Evolutionary conservation across 305 asterid species (phyloP).

Genomic region (Fraxinus latifolia): DNA sequence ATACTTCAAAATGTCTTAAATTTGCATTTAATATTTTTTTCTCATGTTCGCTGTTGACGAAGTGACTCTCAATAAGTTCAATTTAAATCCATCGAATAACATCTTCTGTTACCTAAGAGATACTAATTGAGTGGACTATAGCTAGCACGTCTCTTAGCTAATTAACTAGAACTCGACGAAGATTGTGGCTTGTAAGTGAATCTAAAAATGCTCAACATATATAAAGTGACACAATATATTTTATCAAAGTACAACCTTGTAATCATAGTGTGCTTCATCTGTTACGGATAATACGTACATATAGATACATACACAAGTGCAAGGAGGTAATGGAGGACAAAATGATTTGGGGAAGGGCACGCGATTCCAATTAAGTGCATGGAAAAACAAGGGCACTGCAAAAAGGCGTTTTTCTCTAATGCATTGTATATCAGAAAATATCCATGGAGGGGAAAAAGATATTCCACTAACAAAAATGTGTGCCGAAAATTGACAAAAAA

Average conservation of each 20-base stretch:
- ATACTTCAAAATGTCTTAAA: too few species aligned
- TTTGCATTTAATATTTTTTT: too few species aligned
- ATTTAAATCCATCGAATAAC: background rate
- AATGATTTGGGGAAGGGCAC: constrained; percentile 48
- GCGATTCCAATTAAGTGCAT: constrained; percentile 45
- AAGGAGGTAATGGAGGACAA: constrained; percentile 50
- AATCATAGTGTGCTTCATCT: constrained; percentile 16
- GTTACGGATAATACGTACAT: background rate
- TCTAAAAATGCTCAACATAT: background rate
- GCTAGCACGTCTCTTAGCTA: background rate
- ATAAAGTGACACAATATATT: background rate
- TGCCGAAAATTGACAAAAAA: constrained; percentile 29
- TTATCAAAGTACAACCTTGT: constrained; percentile 22
- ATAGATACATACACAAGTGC: background rate
- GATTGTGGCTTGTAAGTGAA: background rate
- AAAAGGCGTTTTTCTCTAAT: constrained; percentile 14
- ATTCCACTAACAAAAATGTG: constrained; percentile 29
- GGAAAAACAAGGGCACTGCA: constrained; percentile 16
- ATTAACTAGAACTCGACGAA: background rate
- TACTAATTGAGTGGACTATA: background rate
- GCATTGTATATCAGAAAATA: constrained; percentile 23
- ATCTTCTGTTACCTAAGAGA: background rate
- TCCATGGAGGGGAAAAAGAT: constrained; percentile 21
- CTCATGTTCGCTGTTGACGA: too few species aligned
- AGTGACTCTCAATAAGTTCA: too few species aligned